Conservation (phyloP, 108 stramenopile species). For the Chaetoceros muelleri region DNA sequence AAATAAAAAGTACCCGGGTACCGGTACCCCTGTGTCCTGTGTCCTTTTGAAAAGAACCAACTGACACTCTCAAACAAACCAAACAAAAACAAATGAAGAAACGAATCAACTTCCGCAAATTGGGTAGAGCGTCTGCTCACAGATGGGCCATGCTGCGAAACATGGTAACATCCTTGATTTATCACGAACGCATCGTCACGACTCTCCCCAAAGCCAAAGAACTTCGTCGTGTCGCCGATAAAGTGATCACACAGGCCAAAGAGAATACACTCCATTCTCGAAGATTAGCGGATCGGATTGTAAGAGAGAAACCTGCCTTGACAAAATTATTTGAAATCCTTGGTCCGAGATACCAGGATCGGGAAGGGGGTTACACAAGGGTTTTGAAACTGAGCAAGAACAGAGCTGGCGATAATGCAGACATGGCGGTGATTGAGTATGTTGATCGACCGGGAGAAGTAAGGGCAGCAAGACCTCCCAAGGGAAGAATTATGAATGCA, state of each 20-base stretch:
- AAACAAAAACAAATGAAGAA: too few species aligned
- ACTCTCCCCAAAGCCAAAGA: slow-evolving; percentile 95
- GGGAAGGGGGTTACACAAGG: slow-evolving; percentile 95
- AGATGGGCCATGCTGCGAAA: slow-evolving; percentile 87
- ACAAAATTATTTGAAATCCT: slow-evolving; percentile 92
- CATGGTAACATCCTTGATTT: slow-evolving; percentile 91
- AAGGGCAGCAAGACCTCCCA: slow-evolving; percentile 76
- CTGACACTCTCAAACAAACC: too few species aligned
- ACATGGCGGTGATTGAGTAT: slow-evolving; percentile 98
- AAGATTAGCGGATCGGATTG: slow-evolving; percentile 44
- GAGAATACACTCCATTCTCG: slow-evolving; percentile 32
- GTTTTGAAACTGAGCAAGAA: slow-evolving; percentile 79
- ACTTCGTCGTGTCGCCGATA: slow-evolving; percentile 82
- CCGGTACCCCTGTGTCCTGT: too few species aligned
- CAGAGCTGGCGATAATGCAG: slow-evolving; percentile 88
- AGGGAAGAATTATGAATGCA: slow-evolving; percentile 25
- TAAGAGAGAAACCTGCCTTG: slow-evolving; percentile 60
- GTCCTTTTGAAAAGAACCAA: too few species aligned
- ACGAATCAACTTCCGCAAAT: slow-evolving; percentile 67
- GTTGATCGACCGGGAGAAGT: slow-evolving; percentile 95
- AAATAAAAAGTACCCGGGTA: too few species aligned
- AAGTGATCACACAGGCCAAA: slow-evolving; percentile 78
- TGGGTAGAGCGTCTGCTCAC: slow-evolving; percentile 64
- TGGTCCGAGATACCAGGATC: slow-evolving; percentile 88
- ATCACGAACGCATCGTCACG: slow-evolving; percentile 97